Conservation (phyloP, 305 asterid species). For the Fraxinus ornus region DNA sequence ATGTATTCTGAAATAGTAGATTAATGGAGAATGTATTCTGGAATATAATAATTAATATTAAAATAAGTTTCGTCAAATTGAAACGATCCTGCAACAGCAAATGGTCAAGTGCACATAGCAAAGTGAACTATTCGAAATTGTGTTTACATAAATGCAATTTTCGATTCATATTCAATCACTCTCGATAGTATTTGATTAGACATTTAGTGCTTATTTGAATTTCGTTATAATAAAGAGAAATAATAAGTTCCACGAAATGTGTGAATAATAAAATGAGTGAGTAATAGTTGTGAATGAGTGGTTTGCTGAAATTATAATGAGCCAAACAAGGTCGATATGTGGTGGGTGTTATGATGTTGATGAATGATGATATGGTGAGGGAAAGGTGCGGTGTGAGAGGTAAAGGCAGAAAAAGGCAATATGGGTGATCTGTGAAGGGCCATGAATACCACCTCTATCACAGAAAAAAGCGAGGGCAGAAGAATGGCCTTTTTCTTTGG, state of each 20-base stretch:
- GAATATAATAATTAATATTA: too few relatives aligned
- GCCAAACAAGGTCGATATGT: background rate
- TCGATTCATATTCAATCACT: background rate
- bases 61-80: background rate
- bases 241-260: background rate
- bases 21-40: too few relatives aligned
- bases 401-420: slow-evolving; percentile 3
- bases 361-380: slow-evolving; percentile 18
- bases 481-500: background rate
- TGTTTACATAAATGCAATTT: background rate
- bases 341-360: slow-evolving; percentile 14
- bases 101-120: background rate
- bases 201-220: too few relatives aligned
- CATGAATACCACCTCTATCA: background rate
- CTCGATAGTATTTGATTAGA: background rate
- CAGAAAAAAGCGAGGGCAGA: background rate
- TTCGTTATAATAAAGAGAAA: too few relatives aligned
- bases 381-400: slow-evolving; percentile 4
- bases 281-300: too few relatives aligned
- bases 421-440: background rate
- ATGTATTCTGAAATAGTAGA: too few relatives aligned
- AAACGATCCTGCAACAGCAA: background rate
- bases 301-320: too few relatives aligned
- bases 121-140: background rate
- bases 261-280: background rate